Evolutionary conservation across 2,329 filamentous ascomycete species (phyloP).

Genomic region (Trichophyton verrucosum): DNA sequence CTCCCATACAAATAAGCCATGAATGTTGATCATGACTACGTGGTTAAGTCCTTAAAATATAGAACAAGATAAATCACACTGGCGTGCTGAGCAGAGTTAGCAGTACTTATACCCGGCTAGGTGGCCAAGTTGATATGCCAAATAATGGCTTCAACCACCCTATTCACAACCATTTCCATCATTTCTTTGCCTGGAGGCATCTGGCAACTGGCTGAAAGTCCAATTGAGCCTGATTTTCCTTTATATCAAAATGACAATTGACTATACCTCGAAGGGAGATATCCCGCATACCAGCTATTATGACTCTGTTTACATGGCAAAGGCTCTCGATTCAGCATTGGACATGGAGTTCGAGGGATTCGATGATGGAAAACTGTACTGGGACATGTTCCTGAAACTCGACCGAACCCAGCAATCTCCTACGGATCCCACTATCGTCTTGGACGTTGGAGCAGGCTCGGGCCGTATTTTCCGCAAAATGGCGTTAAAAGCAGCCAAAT

Average conservation of each 20-base stretch:
- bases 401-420: not conserved
- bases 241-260: not conserved
- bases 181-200: too few relatives aligned
- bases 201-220: not conserved
- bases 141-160: too few relatives aligned
- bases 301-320: not conserved
- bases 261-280: not conserved
- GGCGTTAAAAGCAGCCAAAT: not conserved
- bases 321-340: not conserved
- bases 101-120: too few relatives aligned
- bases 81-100: too few relatives aligned
- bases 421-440: not conserved
- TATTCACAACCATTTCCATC: too few relatives aligned
- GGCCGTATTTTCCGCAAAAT: not conserved
- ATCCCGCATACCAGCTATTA: not conserved
- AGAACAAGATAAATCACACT: too few relatives aligned
- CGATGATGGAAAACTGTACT: not conserved
- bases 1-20: too few relatives aligned
- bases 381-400: not conserved
- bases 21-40: too few relatives aligned
- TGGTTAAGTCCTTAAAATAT: too few relatives aligned
- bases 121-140: too few relatives aligned
- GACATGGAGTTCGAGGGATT: not conserved
- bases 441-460: not conserved
- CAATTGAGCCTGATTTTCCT: not conserved